A percentile compares a stretch with the other conserved stretches of the same genome.
Conservation (phyloP, 2,329 filamentous ascomycete species). For the Magnaporthiopsis rhizophila region DNA sequence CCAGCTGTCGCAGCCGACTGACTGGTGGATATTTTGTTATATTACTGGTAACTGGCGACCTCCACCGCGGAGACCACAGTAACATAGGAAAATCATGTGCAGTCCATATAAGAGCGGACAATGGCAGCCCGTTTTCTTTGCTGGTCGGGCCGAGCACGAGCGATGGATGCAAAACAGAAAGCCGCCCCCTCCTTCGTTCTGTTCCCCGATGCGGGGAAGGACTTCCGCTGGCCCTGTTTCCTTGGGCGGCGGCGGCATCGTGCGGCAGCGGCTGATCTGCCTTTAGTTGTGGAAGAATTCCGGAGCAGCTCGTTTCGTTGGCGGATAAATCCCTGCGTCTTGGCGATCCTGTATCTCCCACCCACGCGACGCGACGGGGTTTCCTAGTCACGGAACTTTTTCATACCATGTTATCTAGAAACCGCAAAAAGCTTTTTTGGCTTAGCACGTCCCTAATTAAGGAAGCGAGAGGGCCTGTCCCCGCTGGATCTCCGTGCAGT, state of each 20-base stretch:
- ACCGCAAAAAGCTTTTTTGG: too few relatives aligned
- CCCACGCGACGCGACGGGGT: not conserved
- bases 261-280: not conserved
- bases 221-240: not conserved
- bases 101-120: not conserved
- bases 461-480: too few relatives aligned
- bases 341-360: not conserved
- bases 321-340: not conserved
- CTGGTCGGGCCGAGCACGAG: too few relatives aligned
- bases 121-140: not conserved
- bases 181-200: not conserved
- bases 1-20: too few relatives aligned
- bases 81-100: not conserved
- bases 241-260: not conserved
- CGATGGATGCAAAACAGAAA: not conserved
- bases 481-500: too few relatives aligned
- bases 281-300: not conserved
- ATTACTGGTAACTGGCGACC: not conserved
- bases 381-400: too few relatives aligned
- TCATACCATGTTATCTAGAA: too few relatives aligned
- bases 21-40: not conserved
- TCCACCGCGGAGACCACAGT: not conserved
- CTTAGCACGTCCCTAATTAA: too few relatives aligned
- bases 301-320: not conserved
- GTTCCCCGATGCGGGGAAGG: not conserved